Evolutionary conservation across 192 early-diverging fungal species (phyloP), one percentile per base, ranked within the genome.

Genomic region (Podila clonocystis): DNA sequence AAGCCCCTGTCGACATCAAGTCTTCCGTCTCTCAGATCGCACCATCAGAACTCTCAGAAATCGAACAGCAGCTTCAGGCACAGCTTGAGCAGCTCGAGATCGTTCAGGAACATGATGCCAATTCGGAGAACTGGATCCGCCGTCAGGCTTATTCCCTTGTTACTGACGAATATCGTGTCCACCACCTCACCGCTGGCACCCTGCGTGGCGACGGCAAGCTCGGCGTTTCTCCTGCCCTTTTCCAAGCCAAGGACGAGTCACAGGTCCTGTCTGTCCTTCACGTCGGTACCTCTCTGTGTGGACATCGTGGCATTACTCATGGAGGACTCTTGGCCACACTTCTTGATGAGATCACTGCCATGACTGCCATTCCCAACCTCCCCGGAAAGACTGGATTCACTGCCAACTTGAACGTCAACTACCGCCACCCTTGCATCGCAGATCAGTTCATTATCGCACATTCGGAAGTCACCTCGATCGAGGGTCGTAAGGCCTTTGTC

Each of bases 291-390:
- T 67, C 85, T 0, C 74, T 95, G 24, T 94, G 91, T 34, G 94
- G 95, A 11, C 95, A 96, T 77, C 85, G 89, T 24, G 89, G 88
- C 50, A 94, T 96, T 62, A 85, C 91, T 50, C 95, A 96, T 69
- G 95, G 95, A 45, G 94, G 91, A 36, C 83, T 94, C 9, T 85
- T 90, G 50, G 92, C 93, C 1, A 94, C 93, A 2, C 61, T 94
- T 48, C 68, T 77, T 6, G 75, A 77, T 64, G 84, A 85, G 49
- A 72, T 74, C 17, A 73, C 82, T 0, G 84, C 80, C 36, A 82
- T 72, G 73, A 75, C 74, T 9, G 85, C 83, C 1, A 83, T 89
- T 28, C 86, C 87, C 7, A 73, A 73, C 50, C 82, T 94, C 17
- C 94, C 94, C 11, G 89, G 89, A 73, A 89, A 88, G 58, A 83